phyloP scores from a whole-genome alignment of 352 stramenopile genomes.

The Globisporangium echinulatum region DNA sequence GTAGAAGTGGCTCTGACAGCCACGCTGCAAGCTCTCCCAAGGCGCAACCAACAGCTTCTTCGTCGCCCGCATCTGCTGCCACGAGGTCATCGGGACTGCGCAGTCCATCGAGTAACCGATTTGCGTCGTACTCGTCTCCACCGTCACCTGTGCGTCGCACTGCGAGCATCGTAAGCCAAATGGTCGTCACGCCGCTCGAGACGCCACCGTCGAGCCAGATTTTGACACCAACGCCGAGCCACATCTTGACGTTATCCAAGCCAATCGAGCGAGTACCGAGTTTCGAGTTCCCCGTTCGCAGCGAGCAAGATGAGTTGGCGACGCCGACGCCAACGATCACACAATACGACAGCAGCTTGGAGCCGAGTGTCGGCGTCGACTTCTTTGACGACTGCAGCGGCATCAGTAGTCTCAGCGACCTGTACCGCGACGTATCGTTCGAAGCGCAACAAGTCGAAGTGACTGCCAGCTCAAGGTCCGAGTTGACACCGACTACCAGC shows the following conservation, averaged over 20 bases:
- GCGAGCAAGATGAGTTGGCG: not conserved
- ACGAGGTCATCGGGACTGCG: slow-evolving; percentile 9
- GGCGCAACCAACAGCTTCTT: not conserved
- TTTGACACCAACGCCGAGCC: too few relatives aligned
- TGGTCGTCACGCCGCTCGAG: slow-evolving; percentile 2
- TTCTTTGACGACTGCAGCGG: slow-evolving; percentile 1
- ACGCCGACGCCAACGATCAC: not conserved
- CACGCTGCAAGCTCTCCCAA: slow-evolving; percentile 1
- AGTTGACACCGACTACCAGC: too few relatives aligned
- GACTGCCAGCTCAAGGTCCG: too few relatives aligned
- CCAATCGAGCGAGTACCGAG: not conserved
- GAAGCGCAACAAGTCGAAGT: not conserved
- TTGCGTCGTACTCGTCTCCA: slow-evolving; percentile 9
- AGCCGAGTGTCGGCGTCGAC: not conserved
- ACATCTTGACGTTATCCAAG: not conserved
- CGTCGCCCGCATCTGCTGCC: not conserved
- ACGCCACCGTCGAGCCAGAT: not conserved
- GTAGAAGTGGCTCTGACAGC: not conserved
- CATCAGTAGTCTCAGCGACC: slow-evolving; percentile 8
- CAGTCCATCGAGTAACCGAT: slow-evolving; percentile 5
- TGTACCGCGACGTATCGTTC: slow-evolving; percentile 4
- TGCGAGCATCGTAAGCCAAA: slow-evolving; percentile 13
- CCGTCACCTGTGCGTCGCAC: slow-evolving; percentile 2
- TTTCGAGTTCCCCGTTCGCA: not conserved
- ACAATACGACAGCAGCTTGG: not conserved